Base-by-base conservation (phyloP, 768 basidiomycete species). In the Leucogyrophana mollusca region DNA sequence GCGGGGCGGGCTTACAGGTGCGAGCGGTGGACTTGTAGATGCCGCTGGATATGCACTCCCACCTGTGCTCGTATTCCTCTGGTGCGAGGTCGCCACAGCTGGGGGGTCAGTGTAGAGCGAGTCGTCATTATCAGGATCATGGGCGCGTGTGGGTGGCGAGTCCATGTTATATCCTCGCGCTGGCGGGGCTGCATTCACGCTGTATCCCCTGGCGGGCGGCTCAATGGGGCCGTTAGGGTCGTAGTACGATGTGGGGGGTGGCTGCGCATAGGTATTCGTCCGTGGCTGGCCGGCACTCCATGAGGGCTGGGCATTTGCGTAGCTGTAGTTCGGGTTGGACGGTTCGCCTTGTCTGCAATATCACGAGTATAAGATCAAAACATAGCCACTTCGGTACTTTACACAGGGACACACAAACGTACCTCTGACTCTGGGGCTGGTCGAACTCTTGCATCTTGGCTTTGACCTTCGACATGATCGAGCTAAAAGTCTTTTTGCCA, bases 381-480 rank as follows among this genome's bases (percentile, higher is more conserved):
- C n/a, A 9, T n/a, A 33, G n/a, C 9, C 9, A 33, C n/a, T 9
- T 9, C 32, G 9, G 32, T 33, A 33, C 9, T n/a, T 9, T 33
- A 33, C 32, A 30, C 27, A 30, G 27, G 27, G 40, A 13, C 21
- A 43, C 25, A 43, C 8, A 38, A 25, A 45, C 62, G 14, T 38
- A 76, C 72, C 65, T 64, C 13, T 70, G 69, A 13, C 59, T 56
- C 36, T 62, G 56, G 13, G 60, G 59, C 56, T 82, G 79, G 32
- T 91, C 89, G 50, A 81, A 82, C 56, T 91, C 90, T 56, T 87
- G 84, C 48, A 91, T 81, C 76, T 91, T 92, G 4, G 87, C 82
- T 59, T 82, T 90, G 38, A 90, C 87, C 61, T 86, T 91, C 25
- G 80, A 80, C 33, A 91, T 73, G 21, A 92, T 61, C 8, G 70